Conservation (phyloP, 164 flowering plant genomes). For the Tetrastigma voinierianum region DNA sequence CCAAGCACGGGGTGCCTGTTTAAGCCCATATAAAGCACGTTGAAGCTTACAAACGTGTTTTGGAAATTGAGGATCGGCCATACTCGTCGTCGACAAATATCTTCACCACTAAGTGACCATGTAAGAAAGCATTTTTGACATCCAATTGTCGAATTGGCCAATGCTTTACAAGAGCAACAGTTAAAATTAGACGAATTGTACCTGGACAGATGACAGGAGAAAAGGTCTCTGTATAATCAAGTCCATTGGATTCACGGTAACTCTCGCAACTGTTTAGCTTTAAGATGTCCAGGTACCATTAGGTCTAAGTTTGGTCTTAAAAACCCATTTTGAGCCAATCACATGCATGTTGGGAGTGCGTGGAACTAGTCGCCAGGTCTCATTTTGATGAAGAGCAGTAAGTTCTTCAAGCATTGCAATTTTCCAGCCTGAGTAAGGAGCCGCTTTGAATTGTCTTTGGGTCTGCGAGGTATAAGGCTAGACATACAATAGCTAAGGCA, state of each 20-base stretch:
- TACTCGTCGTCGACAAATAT: neutral
- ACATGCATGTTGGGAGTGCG: too few species aligned
- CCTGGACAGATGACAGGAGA: neutral
- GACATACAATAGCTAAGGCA: slow-evolving; percentile 4
- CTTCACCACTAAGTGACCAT: neutral
- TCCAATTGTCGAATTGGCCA: too few species aligned
- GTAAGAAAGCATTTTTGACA: too few species aligned
- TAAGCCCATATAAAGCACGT: too few species aligned
- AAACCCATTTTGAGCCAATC: too few species aligned
- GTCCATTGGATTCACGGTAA: neutral
- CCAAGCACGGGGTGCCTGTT: too few species aligned
- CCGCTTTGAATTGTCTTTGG: slow-evolving; percentile 3
- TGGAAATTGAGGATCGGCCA: neutral
- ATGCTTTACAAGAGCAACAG: slow-evolving; percentile 1
- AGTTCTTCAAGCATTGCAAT: slow-evolving; percentile 1
- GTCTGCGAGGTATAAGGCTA: neutral
- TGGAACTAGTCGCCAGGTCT: too few species aligned
- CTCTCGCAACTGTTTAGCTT: neutral
- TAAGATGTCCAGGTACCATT: neutral
- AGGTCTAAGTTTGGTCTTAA: neutral
- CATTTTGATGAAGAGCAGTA: slow-evolving; percentile 2
- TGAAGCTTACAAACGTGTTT: neutral
- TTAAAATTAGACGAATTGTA: slow-evolving; percentile 1
- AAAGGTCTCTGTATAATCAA: too few species aligned
- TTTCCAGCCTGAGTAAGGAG: slow-evolving; percentile 2